phyloP scores from a whole-genome alignment of 177 flowering plant genomes.

The Vitis hybrid region DNA sequence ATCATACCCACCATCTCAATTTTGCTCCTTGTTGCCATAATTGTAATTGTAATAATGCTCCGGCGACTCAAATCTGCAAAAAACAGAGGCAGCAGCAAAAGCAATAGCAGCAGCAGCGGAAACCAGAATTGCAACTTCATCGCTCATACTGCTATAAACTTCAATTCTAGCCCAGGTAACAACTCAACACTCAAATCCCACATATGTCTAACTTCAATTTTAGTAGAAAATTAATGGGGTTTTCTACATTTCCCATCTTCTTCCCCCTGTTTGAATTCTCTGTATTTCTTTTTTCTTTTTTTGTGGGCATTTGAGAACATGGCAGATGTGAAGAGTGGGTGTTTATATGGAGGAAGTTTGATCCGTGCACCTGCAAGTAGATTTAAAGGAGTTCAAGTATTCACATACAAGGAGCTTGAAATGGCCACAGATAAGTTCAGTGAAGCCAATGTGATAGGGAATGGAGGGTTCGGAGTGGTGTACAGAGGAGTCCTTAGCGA shows the following conservation, averaged over 20 bases:
- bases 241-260: neutral
- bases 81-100: constrained; percentile 15
- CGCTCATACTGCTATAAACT: constrained; percentile 29
- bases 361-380: constrained; percentile 16
- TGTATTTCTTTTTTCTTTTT: too few relatives aligned
- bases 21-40: constrained; percentile 34
- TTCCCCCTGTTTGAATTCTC: too few relatives aligned
- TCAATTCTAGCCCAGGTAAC: constrained; percentile 67
- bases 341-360: constrained; percentile 47
- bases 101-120: constrained; percentile 16
- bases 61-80: constrained; percentile 38
- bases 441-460: constrained; percentile 68
- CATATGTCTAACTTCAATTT: neutral
- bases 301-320: neutral
- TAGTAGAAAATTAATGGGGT: neutral
- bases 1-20: constrained; percentile 36
- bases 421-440: constrained; percentile 66
- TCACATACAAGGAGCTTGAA: constrained; percentile 81
- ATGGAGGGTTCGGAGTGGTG: constrained; percentile 66
- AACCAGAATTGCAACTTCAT: constrained; percentile 28
- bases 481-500: constrained; percentile 75
- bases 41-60: constrained; percentile 36
- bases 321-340: constrained; percentile 60
- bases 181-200: neutral
- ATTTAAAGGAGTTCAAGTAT: constrained; percentile 74